Evolutionary conservation across 164 flowering plant species (phyloP), one percentile per base, ranked within the genome.

Genomic region (Stephania yunnanensis): DNA sequence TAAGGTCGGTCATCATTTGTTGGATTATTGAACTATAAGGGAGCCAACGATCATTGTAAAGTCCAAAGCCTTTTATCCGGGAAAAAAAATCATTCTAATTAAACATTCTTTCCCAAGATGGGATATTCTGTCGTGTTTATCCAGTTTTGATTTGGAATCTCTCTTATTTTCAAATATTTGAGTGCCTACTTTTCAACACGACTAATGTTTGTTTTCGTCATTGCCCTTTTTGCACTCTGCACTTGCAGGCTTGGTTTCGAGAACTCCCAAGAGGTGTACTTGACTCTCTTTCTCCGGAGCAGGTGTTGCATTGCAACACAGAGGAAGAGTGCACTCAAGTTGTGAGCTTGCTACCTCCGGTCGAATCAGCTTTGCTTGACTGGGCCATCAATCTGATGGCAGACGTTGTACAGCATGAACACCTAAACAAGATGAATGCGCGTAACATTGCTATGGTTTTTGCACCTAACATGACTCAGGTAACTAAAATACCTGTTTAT

Each of bases 381-480:
- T 95, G 99, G 99, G 90, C 97, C 29, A 87, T 95, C 87, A 92
- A 93, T 84, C 80, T 95, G 81, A 93, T 93, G 99, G 89, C 92
- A 50, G 99, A 95, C 79, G 97, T 95, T 20, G 99, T 87, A 80
- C 85, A 89, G 78, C 76, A 88, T 70, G 98, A 93, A 76, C 85
- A 86, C 69, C 74, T 63, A 72, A 95, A 95, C 87, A 95, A 95
- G 88, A 95, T 95, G 99, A 92, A 95, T 83, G 98, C 98, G 10
- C 90, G 96, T 31, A 76, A 76, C n/a, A 76, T 76, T 66, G 78
- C 78, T 50, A 76, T 76, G 78, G 78, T 76, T 36, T 95, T 95
- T 84, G 99, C 98, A 7, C 99, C 98, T 20, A 95, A 95, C 82
- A 95, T 95, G 99, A 95, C 99, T 69, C 98, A 95, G 97, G 99